phyloP scores from a whole-genome alignment of 768 basidiomycete genomes.

The Coprinopsis sp. region DNA sequence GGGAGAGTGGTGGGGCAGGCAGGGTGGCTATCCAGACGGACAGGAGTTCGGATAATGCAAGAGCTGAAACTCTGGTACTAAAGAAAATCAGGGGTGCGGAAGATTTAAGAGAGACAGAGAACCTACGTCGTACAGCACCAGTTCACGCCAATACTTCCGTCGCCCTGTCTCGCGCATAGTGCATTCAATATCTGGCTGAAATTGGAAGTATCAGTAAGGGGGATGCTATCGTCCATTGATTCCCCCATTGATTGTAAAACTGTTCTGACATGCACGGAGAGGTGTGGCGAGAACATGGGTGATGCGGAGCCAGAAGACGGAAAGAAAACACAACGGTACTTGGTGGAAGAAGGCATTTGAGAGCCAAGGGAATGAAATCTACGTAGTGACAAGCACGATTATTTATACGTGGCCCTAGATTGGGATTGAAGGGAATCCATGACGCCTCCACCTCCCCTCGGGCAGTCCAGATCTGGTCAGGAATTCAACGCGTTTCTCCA shows the following conservation, averaged over 20 bases:
- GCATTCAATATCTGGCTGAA: conserved; percentile 13
- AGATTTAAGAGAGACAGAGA: background rate
- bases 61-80: conserved; percentile 11
- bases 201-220: conserved; percentile 4
- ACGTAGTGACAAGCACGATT: no score
- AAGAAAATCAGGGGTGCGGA: background rate
- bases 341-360: no score
- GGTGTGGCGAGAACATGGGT: background rate
- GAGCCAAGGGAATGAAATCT: no score
- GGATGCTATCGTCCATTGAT: no score
- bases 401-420: no score
- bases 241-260: background rate
- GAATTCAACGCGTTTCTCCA: no score
- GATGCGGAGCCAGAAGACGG: background rate
- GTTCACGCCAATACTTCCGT: conserved; percentile 2
- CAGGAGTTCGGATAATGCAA: conserved; percentile 14
- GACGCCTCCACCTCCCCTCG: no score
- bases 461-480: no score
- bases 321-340: background rate
- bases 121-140: conserved; percentile 15
- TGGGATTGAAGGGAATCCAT: no score
- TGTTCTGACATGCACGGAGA: conserved; percentile 6
- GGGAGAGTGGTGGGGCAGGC: conserved; percentile 11
- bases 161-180: conserved; percentile 5
- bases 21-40: conserved; percentile 11